These are phyloP conservation scores for Zygosaccharomyces rouxii DNA, from an alignment of 805 yeast genomes.

Conservation along the genomic window DNA sequence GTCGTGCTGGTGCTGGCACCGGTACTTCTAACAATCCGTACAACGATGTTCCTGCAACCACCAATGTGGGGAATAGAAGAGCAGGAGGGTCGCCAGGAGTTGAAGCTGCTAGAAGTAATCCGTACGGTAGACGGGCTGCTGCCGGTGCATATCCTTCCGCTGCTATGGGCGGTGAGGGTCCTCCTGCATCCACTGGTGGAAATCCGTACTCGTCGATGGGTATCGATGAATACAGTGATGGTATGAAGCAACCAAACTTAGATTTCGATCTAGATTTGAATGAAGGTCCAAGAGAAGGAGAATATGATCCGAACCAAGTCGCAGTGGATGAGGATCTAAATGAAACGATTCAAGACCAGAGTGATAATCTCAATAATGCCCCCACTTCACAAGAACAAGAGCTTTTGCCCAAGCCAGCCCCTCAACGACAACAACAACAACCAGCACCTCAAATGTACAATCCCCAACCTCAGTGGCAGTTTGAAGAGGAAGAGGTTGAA, in stretches of 20 bases:
- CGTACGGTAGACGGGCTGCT: constrained; percentile 9
- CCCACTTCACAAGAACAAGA: constrained; percentile 23
- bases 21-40: neutral
- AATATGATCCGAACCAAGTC: constrained; percentile 18
- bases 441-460: constrained; percentile 10
- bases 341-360: constrained; percentile 22
- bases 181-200: neutral
- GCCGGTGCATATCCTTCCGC: neutral
- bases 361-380: constrained; percentile 33
- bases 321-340: constrained; percentile 34
- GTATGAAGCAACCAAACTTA: constrained; percentile 1
- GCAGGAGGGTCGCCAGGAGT: neutral
- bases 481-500: constrained; percentile 16
- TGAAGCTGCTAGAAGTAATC: constrained; percentile 5
- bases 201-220: constrained; percentile 13
- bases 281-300: constrained; percentile 13
- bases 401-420: constrained; percentile 24
- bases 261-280: constrained; percentile 10
- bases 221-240: neutral
- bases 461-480: constrained; percentile 22
- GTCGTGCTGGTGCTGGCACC: constrained; percentile 2
- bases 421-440: constrained; percentile 22
- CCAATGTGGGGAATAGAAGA: neutral
- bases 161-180: neutral
- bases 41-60: constrained; percentile 1